Evolutionary conservation across 2,329 filamentous ascomycete genomes (phyloP), one percentile per base, ranked within the genome.

Genomic region (Pestalotiopsis fici): DNA sequence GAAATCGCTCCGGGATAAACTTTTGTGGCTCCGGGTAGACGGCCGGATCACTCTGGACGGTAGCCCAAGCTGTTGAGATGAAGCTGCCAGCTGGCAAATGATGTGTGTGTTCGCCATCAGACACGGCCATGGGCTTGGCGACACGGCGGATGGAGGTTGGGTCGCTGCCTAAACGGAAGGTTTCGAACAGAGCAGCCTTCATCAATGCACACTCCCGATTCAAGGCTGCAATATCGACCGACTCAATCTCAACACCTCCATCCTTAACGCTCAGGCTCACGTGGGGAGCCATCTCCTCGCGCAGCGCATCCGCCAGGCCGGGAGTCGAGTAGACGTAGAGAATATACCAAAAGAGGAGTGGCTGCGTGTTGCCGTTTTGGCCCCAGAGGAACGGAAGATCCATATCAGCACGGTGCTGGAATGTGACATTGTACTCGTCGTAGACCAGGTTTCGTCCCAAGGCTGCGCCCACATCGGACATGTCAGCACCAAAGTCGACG

Each of bases 1-100:
- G 55, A 68, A 76, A 78, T 7, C 76, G 72, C 12, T 73, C 71
- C 7, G 76, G 76, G 4, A 71, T 59, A 65, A 77, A 78, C 25
- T 54, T 67, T 9, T 75, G 68, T 1, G 76, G 76, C 3, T 73
- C 65, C 1, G 71, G 62, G 59, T 74, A 77, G 25, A 71, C 68
- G 0, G 66, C 59, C 2, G 72, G 68, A 62, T 77, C 71, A 57
- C 70, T 68, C 56, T 77, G 73, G 55, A 73, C 71, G 1, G 66
- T 55, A 7, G 39, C 31, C 55, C 66, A 67, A 7, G 70, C 66
- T 0, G 61, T 68, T 0, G 69, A 70, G 5, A 71, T 35, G 25
- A 65, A 71, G 12, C 57, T 70, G 31, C 67, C 67, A 3, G 66
- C 59, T 37, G 65, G 31, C 3, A 71, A 59, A 12, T 65, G 25